These are phyloP conservation scores for Populus deltoides DNA, from an alignment of 345 rosid species.

Conservation along the genomic window DNA sequence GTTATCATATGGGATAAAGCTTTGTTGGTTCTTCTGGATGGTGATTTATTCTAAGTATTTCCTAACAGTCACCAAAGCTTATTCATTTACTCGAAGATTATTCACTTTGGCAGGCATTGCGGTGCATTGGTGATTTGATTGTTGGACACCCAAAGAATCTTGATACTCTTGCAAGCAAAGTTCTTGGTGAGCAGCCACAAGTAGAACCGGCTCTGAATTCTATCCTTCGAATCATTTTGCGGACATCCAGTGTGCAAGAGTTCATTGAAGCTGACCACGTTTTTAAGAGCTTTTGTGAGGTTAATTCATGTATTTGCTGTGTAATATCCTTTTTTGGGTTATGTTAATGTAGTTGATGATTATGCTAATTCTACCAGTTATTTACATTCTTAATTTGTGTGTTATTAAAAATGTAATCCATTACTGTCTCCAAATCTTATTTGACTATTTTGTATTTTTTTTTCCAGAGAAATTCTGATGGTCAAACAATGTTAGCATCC, in stretches of 20 bases:
- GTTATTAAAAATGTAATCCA: conserved; percentile 7
- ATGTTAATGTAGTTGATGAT: not conserved
- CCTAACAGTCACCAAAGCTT: not conserved
- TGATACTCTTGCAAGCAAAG: conserved; percentile 80
- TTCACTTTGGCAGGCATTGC: conserved; percentile 57
- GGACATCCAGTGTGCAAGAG: conserved; percentile 83
- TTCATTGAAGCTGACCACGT: conserved; percentile 87
- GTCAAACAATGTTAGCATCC: conserved; percentile 89
- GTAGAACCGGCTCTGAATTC: conserved; percentile 92
- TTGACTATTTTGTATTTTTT: conserved; percentile 5
- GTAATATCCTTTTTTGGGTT: not conserved
- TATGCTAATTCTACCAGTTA: not conserved
- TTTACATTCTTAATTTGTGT: conserved; percentile 15
- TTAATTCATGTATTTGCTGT: conserved; percentile 30
- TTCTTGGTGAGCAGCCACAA: conserved; percentile 88
- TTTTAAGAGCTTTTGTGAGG: conserved; percentile 91
- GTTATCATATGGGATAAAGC: not conserved
- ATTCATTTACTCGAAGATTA: conserved; percentile 11
- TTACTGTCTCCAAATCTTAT: not conserved
- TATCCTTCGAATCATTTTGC: conserved; percentile 80
- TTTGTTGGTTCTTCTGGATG: not conserved
- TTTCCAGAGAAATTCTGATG: conserved; percentile 71
- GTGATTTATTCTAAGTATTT: no score
- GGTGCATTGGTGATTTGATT: conserved; percentile 79
- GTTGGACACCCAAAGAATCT: conserved; percentile 70